Conservation (phyloP, 768 basidiomycete species). For the Lyophyllum atratum region DNA sequence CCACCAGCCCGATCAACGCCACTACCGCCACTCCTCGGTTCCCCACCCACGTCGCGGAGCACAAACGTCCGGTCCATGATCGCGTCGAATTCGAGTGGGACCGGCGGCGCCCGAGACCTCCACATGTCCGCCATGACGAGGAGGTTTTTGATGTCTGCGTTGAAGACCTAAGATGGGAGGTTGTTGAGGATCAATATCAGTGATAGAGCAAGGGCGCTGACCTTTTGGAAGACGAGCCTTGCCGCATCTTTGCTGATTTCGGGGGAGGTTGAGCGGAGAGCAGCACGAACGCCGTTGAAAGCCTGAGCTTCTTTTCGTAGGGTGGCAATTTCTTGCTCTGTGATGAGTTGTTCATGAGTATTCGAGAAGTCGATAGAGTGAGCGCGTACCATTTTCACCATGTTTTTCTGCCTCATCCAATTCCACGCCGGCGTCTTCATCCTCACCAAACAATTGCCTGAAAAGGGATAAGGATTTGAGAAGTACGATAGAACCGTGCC, state of each 20-base stretch:
- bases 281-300: conserved; percentile 77
- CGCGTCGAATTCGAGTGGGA: conserved; percentile 77
- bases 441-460: conserved; percentile 94
- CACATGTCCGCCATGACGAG: conserved; percentile 98
- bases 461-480: conserved; percentile 3
- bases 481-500: conserved; percentile 23
- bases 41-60: conserved; percentile 30
- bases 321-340: conserved; percentile 89
- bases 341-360: neutral
- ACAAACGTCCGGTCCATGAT: conserved; percentile 69
- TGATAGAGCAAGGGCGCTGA: conserved; percentile 31
- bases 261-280: conserved; percentile 50
- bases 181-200: neutral
- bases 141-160: conserved; percentile 83
- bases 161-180: conserved; percentile 69
- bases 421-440: conserved; percentile 79
- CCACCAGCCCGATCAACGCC: conserved; percentile 4
- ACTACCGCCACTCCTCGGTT: conserved; percentile 13
- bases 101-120: conserved; percentile 85
- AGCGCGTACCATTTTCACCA: conserved; percentile 83
- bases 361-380: neutral
- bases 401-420: conserved; percentile 90
- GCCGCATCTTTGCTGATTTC: conserved; percentile 50
- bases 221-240: conserved; percentile 82
- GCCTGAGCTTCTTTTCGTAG: conserved; percentile 88